Evolutionary conservation across 2,329 filamentous ascomycete genomes (phyloP).

Genomic region (Clarireedia sp.): DNA sequence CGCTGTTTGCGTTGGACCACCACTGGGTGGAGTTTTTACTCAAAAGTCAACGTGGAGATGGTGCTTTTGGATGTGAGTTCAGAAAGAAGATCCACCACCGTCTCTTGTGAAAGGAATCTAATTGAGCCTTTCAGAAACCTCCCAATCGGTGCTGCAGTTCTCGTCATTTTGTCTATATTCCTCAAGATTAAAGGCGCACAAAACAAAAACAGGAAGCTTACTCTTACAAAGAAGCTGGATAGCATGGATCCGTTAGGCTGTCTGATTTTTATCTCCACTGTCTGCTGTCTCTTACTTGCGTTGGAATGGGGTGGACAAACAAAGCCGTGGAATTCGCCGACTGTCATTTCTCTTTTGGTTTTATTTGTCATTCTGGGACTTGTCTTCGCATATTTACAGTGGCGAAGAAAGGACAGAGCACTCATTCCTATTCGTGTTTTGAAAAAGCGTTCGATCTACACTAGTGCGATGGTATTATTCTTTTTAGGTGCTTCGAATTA

Average conservation of each 20-base stretch:
- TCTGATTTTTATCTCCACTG: slow-evolving; percentile 29
- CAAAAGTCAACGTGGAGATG: slow-evolving; percentile 36
- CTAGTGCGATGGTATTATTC: neutral
- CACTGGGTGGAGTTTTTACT: slow-evolving; percentile 54
- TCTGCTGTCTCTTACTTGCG: slow-evolving; percentile 30
- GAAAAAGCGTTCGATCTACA: neutral
- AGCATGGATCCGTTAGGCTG: neutral
- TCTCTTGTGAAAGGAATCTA: neutral
- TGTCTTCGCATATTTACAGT: neutral
- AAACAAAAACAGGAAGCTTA: neutral
- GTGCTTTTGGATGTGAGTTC: slow-evolving; percentile 28
- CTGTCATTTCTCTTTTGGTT: slow-evolving; percentile 20
- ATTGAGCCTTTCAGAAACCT: slow-evolving; percentile 28
- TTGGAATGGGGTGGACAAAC: slow-evolving; percentile 29
- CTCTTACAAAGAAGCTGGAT: neutral
- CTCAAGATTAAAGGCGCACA: neutral
- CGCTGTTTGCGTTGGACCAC: slow-evolving; percentile 37
- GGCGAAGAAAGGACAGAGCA: neutral
- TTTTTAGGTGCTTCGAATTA: neutral
- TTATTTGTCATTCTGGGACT: neutral
- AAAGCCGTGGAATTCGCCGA: slow-evolving; percentile 26
- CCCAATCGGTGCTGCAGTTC: slow-evolving; percentile 22
- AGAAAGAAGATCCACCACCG: slow-evolving; percentile 1
- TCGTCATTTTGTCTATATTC: slow-evolving; percentile 6
- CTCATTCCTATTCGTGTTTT: neutral